These are phyloP conservation scores for Coemansia asiatica DNA, from an alignment of 192 early-diverging fungal species.

Conservation along the genomic window DNA sequence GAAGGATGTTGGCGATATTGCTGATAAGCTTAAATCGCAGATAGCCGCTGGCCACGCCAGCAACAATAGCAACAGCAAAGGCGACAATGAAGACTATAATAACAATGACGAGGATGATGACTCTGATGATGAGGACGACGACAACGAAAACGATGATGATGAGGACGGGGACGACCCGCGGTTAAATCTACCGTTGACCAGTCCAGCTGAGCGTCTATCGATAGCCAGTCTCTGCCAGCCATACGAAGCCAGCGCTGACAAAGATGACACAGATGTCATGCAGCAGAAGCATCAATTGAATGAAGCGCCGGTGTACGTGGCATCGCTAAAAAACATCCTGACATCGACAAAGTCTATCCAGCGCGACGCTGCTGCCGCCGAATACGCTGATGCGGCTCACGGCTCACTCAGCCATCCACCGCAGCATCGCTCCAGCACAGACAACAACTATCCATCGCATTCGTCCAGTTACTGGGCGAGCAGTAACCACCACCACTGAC, in stretches of 20 bases:
- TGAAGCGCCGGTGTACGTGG: constrained; percentile 11
- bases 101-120: constrained; percentile 12
- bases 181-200: neutral
- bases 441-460: neutral
- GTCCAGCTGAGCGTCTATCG: constrained; percentile 14
- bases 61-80: constrained; percentile 4
- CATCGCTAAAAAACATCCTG: constrained; percentile 38
- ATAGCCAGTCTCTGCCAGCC: constrained; percentile 37
- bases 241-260: neutral
- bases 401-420: neutral
- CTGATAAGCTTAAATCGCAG: neutral
- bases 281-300: constrained; percentile 5
- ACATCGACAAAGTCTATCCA: constrained; percentile 6
- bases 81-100: neutral
- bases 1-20: neutral
- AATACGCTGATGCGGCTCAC: constrained; percentile 5
- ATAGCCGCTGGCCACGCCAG: neutral
- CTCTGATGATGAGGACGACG: constrained; percentile 2
- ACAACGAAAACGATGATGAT: neutral
- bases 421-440: neutral
- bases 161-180: constrained; percentile 8
- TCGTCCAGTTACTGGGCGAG: neutral
- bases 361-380: constrained; percentile 2
- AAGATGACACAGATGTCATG: neutral
- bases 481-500: constrained; percentile 3